Base-by-base conservation (phyloP, 768 basidiomycete genomes). In the Cubamyces sp. region DNA sequence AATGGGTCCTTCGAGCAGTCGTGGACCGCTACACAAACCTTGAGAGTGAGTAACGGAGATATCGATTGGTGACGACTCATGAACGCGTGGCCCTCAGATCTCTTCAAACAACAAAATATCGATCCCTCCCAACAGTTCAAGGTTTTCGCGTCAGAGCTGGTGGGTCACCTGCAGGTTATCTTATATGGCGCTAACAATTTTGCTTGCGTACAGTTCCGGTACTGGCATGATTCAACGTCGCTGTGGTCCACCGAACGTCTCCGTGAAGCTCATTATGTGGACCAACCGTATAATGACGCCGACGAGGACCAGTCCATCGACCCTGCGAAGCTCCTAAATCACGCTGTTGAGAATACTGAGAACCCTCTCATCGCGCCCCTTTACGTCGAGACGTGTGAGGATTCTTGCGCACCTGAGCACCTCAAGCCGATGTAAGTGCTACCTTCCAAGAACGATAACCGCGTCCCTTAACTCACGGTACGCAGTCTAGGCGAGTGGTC, bases 71-170 rank as follows among this genome's bases (percentile, higher is more conserved):
- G 9, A 34, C 5, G 5, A 34, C 9, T 34, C 5, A 34, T 34
- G 11, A 9, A 34, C 6, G 34, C 34, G 5, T 34, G 6, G 9
- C 21, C 26, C 19, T 2, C 34, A 74, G 73, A 73, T 15, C 71
- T 69, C 15, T 74, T 74, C 60, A 62, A 70, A 34, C 68, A 73
- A 26, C 67, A 73, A 45, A 70, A 70, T 37, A 60, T 71, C 11
- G 70, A 74, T 37, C 56, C 68, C 0, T 57, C 21, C 1, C 61
- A 70, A 25, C 67, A 74, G 50, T 71, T 75, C 62, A 68, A 66
- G 48, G 66, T 64, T 2, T 70, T 69, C 15, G 70, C 73, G 5
- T 70, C 66, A 53, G 73, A 73, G 4, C 43, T 75, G 30, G 74
- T 74, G 41, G 48, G 69, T 50, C 30, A 14, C 26, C 9, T 19